Conservation (phyloP, 768 basidiomycete species). For the Coprinopsis marcescibilis region DNA sequence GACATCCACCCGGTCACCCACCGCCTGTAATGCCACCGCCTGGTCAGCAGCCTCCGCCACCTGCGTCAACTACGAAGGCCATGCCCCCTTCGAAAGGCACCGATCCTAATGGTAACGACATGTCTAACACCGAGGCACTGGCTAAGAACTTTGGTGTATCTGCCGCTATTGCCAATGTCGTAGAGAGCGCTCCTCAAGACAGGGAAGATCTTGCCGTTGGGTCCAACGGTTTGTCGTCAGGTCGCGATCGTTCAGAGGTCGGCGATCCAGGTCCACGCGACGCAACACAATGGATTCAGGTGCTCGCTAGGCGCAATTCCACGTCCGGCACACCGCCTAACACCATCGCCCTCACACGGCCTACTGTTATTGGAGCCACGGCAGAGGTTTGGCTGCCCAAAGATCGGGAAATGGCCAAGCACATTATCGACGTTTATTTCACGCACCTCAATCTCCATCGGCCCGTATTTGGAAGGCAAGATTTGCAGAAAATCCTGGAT, state of each 20-base stretch:
- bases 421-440: conserved; percentile 70
- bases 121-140: conserved; percentile 68
- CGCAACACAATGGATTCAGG: conserved; percentile 51
- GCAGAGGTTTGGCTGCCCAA: conserved; percentile 70
- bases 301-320: conserved; percentile 47
- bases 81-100: conserved; percentile 54
- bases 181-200: conserved; percentile 44
- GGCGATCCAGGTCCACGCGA: conserved; percentile 56
- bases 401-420: conserved; percentile 59
- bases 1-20: conserved; percentile 15
- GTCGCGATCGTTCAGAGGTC: conserved; percentile 57
- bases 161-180: conserved; percentile 61
- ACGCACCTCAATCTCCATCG: conserved; percentile 72
- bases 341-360: conserved; percentile 29
- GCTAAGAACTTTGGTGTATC: conserved; percentile 79
- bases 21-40: conserved; percentile 19
- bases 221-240: conserved; percentile 62
- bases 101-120: conserved; percentile 75
- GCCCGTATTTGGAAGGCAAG: conserved; percentile 64
- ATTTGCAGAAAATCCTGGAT: conserved; percentile 60
- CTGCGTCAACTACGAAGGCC: conserved; percentile 9
- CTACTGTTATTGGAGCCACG: conserved; percentile 24
- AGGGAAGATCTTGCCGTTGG: conserved; percentile 77
- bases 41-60: conserved; percentile 15
- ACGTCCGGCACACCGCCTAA: conserved; percentile 24